phyloP scores from a whole-genome alignment of 2,329 filamentous ascomycete species.

The Penicillium glabrum region DNA sequence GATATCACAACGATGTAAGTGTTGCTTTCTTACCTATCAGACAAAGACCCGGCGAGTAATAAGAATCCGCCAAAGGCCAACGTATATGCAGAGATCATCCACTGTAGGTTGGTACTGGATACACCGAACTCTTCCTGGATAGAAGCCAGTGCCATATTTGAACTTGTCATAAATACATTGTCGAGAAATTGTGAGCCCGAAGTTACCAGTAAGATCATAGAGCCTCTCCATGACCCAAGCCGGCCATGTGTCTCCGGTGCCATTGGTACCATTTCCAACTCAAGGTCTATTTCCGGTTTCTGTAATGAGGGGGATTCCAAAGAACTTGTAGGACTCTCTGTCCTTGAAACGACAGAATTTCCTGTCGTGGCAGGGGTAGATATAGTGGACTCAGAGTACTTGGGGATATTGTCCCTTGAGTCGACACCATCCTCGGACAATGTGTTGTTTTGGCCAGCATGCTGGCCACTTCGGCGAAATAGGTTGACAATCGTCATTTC shows the following conservation, averaged over 20 bases:
- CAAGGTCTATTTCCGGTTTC: conserved; percentile 16
- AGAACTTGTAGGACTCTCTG: conserved; percentile 14
- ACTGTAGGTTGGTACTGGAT: conserved; percentile 38
- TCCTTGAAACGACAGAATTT: conserved; percentile 3
- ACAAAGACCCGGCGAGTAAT: conserved; percentile 12
- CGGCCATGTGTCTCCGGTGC: conserved; percentile 32
- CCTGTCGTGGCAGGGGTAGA: conserved; percentile 12
- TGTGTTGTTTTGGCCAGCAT: not conserved
- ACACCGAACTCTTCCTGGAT: conserved; percentile 42
- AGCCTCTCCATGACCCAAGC: conserved; percentile 40
- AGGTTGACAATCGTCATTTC: conserved; percentile 19
- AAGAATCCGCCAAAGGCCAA: conserved; percentile 38
- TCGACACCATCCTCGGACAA: not conserved
- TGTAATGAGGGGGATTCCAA: conserved; percentile 17
- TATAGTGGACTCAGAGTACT: conserved; percentile 17
- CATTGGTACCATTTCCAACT: conserved; percentile 23
- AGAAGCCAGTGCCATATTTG: conserved; percentile 43
- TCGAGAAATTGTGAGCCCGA: conserved; percentile 46
- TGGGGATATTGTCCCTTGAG: conserved; percentile 1
- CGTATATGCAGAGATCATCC: conserved; percentile 45
- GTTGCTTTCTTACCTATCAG: conserved; percentile 11
- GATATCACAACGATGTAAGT: not conserved
- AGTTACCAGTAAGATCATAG: conserved; percentile 40
- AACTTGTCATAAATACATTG: conserved; percentile 47
- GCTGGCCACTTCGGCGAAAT: conserved; percentile 10